Evolutionary conservation across 345 rosid genomes (phyloP).

Genomic region (Pugionium dolabratum): DNA sequence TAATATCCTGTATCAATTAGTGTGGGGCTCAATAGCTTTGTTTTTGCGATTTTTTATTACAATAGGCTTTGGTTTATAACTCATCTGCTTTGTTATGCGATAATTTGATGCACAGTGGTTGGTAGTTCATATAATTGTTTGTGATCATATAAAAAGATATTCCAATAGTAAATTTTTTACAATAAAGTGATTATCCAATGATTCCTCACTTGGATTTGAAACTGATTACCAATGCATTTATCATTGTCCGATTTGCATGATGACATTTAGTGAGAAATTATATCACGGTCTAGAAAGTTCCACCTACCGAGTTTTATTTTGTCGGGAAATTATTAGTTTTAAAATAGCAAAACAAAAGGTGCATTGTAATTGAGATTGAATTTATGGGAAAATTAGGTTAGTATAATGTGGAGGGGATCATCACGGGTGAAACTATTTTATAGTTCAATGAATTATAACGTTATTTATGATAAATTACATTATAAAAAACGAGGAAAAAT

Average conservation of each 20-base stretch:
- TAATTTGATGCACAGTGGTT: conserved; percentile 1
- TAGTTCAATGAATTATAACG: no score
- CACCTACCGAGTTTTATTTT: neutral
- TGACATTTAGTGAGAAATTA: neutral
- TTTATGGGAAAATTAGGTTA: conserved; percentile 1
- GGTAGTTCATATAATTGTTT: conserved; percentile 7
- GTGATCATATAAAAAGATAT: neutral
- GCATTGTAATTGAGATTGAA: neutral
- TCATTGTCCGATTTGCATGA: neutral
- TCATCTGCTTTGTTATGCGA: neutral
- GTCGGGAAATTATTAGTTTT: conserved; percentile 2
- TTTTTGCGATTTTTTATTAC: neutral
- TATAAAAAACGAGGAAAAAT: no score
- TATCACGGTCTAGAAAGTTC: conserved; percentile 14
- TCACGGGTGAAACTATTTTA: neutral
- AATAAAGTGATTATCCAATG: no score
- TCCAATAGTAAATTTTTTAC: no score
- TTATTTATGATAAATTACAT: no score
- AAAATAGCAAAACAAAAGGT: neutral
- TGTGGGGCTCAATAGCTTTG: conserved; percentile 23
- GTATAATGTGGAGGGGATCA: neutral
- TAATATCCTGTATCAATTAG: conserved; percentile 16
- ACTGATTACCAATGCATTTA: conserved; percentile 1
- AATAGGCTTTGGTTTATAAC: no score
- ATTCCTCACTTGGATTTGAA: neutral